Conservation (phyloP, 306 rosid genomes). For the Adenanthera pavonina region DNA sequence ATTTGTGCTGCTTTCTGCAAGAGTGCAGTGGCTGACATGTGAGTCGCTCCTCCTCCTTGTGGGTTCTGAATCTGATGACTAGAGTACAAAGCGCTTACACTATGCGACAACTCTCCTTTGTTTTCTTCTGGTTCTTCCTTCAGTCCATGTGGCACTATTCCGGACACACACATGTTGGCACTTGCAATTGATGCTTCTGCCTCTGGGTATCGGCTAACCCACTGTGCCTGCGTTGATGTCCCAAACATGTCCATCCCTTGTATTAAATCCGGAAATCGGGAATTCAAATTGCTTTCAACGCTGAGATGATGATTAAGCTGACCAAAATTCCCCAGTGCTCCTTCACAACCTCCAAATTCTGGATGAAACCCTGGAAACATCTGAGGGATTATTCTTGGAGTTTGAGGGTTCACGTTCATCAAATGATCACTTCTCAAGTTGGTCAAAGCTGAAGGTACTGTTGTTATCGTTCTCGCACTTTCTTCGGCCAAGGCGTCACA, state of each 20-base stretch:
- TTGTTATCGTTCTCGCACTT: constrained; percentile 46
- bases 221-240: constrained; percentile 51
- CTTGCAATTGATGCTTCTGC: constrained; percentile 13
- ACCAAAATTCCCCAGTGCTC: constrained; percentile 9
- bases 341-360: constrained; percentile 47
- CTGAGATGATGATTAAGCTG: background rate
- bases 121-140: constrained; percentile 67
- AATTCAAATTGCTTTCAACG: background rate
- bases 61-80: background rate
- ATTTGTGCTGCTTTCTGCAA: constrained; percentile 70
- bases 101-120: constrained; percentile 54
- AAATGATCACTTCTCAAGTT: constrained; percentile 44
- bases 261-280: constrained; percentile 39
- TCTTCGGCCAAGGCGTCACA: constrained; percentile 86
- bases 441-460: constrained; percentile 49
- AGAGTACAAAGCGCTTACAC: constrained; percentile 46
- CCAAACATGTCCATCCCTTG: constrained; percentile 61
- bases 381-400: constrained; percentile 45
- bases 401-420: constrained; percentile 40
- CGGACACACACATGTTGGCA: constrained; percentile 26
- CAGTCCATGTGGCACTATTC: constrained; percentile 46
- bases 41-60: constrained; percentile 32
- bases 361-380: constrained; percentile 55
- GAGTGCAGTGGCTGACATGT: constrained; percentile 80
- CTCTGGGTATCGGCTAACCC: constrained; percentile 52